Base-by-base conservation (phyloP, 306 rosid species). In the Sphenostylis stenocarpa region DNA sequence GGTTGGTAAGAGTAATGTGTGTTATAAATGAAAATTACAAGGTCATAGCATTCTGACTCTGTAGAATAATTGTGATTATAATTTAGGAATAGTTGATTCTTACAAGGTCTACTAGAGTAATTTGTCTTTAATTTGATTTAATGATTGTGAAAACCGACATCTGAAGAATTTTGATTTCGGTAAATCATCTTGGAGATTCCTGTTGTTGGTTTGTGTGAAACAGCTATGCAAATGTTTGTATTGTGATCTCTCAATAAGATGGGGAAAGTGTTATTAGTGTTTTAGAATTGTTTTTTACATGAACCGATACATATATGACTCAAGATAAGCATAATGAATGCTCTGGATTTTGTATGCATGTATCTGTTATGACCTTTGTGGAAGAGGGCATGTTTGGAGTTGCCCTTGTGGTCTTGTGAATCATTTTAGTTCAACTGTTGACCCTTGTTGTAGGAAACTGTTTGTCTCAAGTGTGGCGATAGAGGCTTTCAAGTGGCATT, bases 401-500 rank as follows among this genome's bases (percentile, higher is more conserved):
- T 72, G 34, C 19, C 33, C 45, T 55, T 16, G 17, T 55, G 20
- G 4, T 44, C 14, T 44, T 41, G 20, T 62, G 76, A 65, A 36
- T 45, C 67, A 23, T 52, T 74, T 74, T 29, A n/a, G 48, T 68
- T 14, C 49, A 43, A 24, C 64, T 1, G 56, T 7, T 43, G 2
- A 19, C 49, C 62, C 43, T 16, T 75, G 21, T 71, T 76, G 68
- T 56, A 86, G 89, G 86, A 52, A 28, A 26, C 67, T 67, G 83
- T 83, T 67, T 86, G 89, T 83, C 76, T 82, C 67, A 45, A 29
- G 3, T 86, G 89, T 67, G 85, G 86, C 2, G 39, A 77, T 24
- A 14, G 5, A 51, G 89, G 89, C 66, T 72, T 57, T 57, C 24
- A 24, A 3, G 86, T 76, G 83, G 24, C 78, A 0, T 36, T 86